Evolutionary conservation across 306 rosid species (phyloP).

Genomic region (Dalbergia cochinchinensis): DNA sequence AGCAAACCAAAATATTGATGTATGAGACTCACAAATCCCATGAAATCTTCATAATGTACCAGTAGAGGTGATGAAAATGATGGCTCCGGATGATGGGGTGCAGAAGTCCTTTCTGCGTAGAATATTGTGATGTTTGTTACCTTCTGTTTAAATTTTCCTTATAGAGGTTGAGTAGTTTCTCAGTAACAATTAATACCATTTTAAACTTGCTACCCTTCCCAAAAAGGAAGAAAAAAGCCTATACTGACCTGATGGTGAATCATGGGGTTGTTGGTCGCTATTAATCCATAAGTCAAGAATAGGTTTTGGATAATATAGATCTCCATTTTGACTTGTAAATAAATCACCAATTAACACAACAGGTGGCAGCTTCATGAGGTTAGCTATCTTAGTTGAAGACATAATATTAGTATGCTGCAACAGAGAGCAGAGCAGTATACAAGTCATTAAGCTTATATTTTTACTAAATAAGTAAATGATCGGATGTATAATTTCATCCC

Average conservation of each 20-base stretch:
- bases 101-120: conserved; percentile 61
- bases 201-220: not conserved
- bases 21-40: conserved; percentile 57
- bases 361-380: conserved; percentile 84
- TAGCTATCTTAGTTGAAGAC: conserved; percentile 60
- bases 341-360: conserved; percentile 60
- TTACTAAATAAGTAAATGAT: conserved; percentile 11
- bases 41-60: conserved; percentile 49
- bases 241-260: conserved; percentile 69
- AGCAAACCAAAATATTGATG: conserved; percentile 37
- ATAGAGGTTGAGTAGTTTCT: conserved; percentile 20
- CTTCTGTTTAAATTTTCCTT: conserved; percentile 16
- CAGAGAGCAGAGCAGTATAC: conserved; percentile 11
- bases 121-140: conserved; percentile 23
- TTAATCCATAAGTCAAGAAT: conserved; percentile 74
- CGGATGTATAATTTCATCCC: not conserved
- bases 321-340: conserved; percentile 56
- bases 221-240: not conserved
- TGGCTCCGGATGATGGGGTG: conserved; percentile 67
- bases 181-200: conserved; percentile 11
- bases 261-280: conserved; percentile 61
- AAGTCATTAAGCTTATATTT: not conserved
- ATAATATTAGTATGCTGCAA: conserved; percentile 55
- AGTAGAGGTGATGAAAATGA: conserved; percentile 58
- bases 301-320: conserved; percentile 76